Evolutionary conservation across 2,329 filamentous ascomycete genomes (phyloP).

Genomic region (Diatrype stigma): DNA sequence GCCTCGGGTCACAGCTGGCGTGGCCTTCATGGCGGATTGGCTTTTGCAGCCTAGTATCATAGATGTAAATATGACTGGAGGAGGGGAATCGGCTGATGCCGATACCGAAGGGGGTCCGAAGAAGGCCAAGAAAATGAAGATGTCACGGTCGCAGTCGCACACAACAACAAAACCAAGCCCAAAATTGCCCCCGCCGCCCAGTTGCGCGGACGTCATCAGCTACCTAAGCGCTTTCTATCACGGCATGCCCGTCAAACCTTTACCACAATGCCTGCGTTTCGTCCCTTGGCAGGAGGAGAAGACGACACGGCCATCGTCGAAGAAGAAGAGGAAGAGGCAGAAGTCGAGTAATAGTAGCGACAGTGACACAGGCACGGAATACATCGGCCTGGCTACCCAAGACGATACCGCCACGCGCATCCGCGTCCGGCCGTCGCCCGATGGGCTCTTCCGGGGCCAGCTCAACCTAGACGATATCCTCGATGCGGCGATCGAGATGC

Average conservation of each 20-base stretch:
- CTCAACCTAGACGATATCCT: constrained; percentile 59
- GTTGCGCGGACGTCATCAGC: constrained; percentile 24
- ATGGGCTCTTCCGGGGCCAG: constrained; percentile 44
- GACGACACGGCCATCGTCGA: constrained; percentile 6
- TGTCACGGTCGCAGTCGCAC: too few relatives aligned
- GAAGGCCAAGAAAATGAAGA: too few relatives aligned
- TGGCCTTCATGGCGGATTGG: constrained; percentile 42
- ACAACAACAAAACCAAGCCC: too few relatives aligned
- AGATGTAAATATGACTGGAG: too few relatives aligned
- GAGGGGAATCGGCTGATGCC: too few relatives aligned
- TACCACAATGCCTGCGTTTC: constrained; percentile 40
- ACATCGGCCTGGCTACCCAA: constrained; percentile 41
- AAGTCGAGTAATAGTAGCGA: too few relatives aligned
- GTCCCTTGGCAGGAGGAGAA: constrained; percentile 39
- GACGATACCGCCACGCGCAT: constrained; percentile 41
- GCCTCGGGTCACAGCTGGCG: constrained; percentile 34
- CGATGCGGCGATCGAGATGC: constrained; percentile 47
- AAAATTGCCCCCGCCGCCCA: constrained; percentile 20
- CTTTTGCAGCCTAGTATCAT: constrained; percentile 22
- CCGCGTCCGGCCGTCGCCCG: constrained; percentile 43
- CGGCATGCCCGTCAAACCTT: constrained; percentile 44
- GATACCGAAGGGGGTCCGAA: too few relatives aligned
- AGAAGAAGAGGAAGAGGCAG: background rate
- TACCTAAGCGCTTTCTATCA: constrained; percentile 49
- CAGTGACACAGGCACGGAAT: constrained; percentile 14